Evolutionary conservation across 2,329 filamentous ascomycete genomes (phyloP).

Genomic region (Fusarium nematophilum): DNA sequence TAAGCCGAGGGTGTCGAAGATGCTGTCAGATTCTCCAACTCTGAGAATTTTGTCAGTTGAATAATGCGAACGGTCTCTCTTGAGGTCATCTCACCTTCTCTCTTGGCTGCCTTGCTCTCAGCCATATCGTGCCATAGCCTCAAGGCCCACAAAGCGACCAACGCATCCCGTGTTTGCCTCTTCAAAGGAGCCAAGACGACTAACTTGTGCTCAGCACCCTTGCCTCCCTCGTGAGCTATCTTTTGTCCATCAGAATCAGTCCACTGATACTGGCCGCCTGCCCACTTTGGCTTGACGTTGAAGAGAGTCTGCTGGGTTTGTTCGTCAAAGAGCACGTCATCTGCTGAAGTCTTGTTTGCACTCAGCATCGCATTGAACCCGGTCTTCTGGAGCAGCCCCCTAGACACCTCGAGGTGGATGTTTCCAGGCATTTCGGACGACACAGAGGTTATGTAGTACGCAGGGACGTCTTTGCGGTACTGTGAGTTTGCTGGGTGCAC

Average conservation of each 20-base stretch:
- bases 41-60: neutral
- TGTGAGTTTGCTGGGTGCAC: conserved; percentile 2
- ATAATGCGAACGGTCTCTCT: rapidly evolving
- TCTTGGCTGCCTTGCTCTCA: neutral
- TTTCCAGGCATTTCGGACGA: conserved; percentile 19
- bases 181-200: neutral
- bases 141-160: conserved; percentile 25
- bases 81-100: neutral
- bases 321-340: conserved; percentile 7
- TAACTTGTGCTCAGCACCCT: neutral
- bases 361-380: conserved; percentile 22
- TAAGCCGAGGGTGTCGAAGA: rapidly evolving
- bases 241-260: neutral
- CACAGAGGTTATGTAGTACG: conserved; percentile 28
- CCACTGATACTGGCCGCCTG: conserved; percentile 28
- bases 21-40: neutral
- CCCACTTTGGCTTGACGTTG: conserved; percentile 10
- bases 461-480: neutral
- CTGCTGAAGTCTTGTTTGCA: conserved; percentile 8
- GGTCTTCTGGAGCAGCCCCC: rapidly evolving
- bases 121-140: conserved; percentile 24
- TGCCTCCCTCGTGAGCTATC: conserved; percentile 2
- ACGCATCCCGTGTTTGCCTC: neutral
- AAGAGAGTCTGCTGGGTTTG: conserved; percentile 8
- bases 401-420: neutral